These are phyloP conservation scores for Spongispora temasekensis DNA, from an alignment of 1,284 basidiomycete genomes.

Conservation along the genomic window DNA sequence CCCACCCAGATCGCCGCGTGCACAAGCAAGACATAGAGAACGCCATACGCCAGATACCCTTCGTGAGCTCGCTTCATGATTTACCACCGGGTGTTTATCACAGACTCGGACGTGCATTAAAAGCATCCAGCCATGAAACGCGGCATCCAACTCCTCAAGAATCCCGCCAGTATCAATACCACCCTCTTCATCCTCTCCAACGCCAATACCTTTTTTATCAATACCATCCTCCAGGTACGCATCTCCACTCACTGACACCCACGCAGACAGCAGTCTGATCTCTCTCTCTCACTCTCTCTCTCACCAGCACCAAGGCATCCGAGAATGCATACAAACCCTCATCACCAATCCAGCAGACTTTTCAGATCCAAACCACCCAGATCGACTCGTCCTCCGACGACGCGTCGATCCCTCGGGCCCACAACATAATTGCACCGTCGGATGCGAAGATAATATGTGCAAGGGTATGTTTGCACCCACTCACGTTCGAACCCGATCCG, in stretches of 20 bases:
- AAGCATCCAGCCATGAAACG: constrained; percentile 97
- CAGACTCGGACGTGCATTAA: background rate
- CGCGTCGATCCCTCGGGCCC: constrained; percentile 74
- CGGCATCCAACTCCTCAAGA: constrained; percentile 78
- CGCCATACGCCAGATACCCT: constrained; percentile 81
- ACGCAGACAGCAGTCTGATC: too few relatives aligned
- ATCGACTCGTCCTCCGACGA: constrained; percentile 77
- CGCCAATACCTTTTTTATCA: constrained; percentile 91
- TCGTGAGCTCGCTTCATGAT: constrained; percentile 42
- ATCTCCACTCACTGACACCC: background rate
- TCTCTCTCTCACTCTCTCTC: background rate
- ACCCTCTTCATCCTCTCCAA: constrained; percentile 93
- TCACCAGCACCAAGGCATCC: constrained; percentile 69
- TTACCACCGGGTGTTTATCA: background rate
- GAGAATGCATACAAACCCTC: constrained; percentile 79
- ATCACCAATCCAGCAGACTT: constrained; percentile 94
- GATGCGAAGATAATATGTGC: constrained; percentile 98
- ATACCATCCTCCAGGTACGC: constrained; percentile 80
- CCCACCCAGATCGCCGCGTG: constrained; percentile 57
- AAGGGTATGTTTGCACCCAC: constrained; percentile 61
- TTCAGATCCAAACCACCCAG: constrained; percentile 55
- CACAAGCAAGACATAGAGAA: constrained; percentile 76
- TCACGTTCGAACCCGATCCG: background rate
- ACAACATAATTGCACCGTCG: constrained; percentile 86
- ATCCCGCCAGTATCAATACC: constrained; percentile 56